These are phyloP conservation scores for Cyclostephanos invisitatus DNA, from an alignment of 108 stramenopile species.

Conservation along the genomic window DNA sequence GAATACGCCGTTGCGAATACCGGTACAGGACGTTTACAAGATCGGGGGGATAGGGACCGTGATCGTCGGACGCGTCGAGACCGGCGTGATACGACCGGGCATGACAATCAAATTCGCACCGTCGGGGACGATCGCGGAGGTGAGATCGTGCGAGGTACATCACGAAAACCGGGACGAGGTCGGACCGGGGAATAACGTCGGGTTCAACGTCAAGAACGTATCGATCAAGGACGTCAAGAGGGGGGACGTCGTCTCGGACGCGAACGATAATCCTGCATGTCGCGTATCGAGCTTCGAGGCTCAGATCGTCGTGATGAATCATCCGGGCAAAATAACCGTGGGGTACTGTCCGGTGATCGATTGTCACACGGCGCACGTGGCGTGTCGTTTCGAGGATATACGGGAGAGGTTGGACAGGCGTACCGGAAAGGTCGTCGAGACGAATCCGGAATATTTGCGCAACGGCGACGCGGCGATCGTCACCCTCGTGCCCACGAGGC, in stretches of 20 bases:
- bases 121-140: slow-evolving; percentile 68
- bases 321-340: slow-evolving; percentile 75
- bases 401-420: slow-evolving; percentile 83
- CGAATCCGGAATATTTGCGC: slow-evolving; percentile 84
- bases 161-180: slow-evolving; percentile 84
- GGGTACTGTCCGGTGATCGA: slow-evolving; percentile 95
- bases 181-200: slow-evolving; percentile 87
- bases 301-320: slow-evolving; percentile 92
- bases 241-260: slow-evolving; percentile 84
- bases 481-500: too few species aligned
- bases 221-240: slow-evolving; percentile 86
- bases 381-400: slow-evolving; percentile 87
- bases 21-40: slow-evolving; percentile 90
- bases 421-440: slow-evolving; percentile 79
- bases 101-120: slow-evolving; percentile 80
- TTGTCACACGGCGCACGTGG: slow-evolving; percentile 94
- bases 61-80: slow-evolving; percentile 88
- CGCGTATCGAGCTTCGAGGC: slow-evolving; percentile 62
- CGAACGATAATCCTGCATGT: slow-evolving; percentile 71
- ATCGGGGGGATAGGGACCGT: slow-evolving; percentile 92
- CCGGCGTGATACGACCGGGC: slow-evolving; percentile 79
- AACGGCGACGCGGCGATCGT: slow-evolving; percentile 80
- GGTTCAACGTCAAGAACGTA: slow-evolving; percentile 91
- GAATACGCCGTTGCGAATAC: slow-evolving; percentile 90
- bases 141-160: slow-evolving; percentile 92